Evolutionary conservation across 2,329 filamentous ascomycete genomes (phyloP).

Genomic region (Nemania sp.): DNA sequence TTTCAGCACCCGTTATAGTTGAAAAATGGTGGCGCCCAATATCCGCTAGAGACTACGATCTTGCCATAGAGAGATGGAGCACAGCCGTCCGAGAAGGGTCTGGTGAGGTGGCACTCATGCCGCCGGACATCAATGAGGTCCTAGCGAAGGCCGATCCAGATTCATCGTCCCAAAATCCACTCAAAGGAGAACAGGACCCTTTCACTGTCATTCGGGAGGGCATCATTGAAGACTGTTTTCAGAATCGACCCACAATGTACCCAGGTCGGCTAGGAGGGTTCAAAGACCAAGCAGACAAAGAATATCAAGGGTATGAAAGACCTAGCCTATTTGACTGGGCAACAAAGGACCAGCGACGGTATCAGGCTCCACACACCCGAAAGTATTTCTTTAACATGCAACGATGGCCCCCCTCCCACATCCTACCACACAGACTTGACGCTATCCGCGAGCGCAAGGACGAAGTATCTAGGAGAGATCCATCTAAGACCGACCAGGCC

Average conservation of each 20-base stretch:
- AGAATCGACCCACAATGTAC: constrained; percentile 50
- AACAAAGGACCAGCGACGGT: constrained; percentile 37
- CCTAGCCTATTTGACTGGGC: constrained; percentile 41
- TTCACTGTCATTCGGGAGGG: constrained; percentile 43
- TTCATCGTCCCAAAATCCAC: constrained; percentile 21
- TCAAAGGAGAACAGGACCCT: constrained; percentile 25
- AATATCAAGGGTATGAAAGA: constrained; percentile 31
- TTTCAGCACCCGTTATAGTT: not conserved
- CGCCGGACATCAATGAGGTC: constrained; percentile 37
- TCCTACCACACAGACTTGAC: constrained; percentile 40
- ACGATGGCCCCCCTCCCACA: constrained; percentile 53
- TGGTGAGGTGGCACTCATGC: constrained; percentile 32
- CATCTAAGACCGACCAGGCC: constrained; percentile 35
- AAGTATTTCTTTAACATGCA: constrained; percentile 50
- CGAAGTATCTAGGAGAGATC: constrained; percentile 38
- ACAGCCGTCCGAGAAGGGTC: constrained; percentile 28
- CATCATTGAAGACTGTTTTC: constrained; percentile 50
- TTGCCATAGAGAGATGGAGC: constrained; percentile 30
- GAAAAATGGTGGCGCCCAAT: constrained; percentile 33
- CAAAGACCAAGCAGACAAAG: constrained; percentile 29
- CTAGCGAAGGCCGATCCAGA: constrained; percentile 42
- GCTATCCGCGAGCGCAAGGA: constrained; percentile 40
- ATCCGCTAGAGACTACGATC: constrained; percentile 23
- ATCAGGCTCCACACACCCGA: constrained; percentile 39
- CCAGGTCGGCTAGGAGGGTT: constrained; percentile 41